A percentile compares a stretch with the other conserved stretches of the same genome.
These are phyloP conservation scores for Aspergillus ustus DNA, from an alignment of 2,329 filamentous ascomycete genomes.

Conservation along the genomic window DNA sequence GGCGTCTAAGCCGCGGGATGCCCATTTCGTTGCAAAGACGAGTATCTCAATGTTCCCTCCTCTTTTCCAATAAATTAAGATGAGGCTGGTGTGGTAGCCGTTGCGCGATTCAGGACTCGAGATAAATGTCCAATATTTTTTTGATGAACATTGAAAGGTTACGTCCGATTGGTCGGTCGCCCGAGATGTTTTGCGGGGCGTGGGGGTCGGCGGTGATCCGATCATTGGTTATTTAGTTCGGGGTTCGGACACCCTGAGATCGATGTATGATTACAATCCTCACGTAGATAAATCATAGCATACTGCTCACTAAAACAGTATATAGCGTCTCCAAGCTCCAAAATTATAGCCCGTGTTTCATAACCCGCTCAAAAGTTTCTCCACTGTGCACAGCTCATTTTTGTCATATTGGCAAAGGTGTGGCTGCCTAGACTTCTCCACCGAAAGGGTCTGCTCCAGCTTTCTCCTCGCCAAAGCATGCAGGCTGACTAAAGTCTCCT, in stretches of 20 bases:
- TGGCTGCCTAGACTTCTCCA: conserved; percentile 33
- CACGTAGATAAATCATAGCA: too few relatives aligned
- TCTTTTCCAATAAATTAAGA: background rate
- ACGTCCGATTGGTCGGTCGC: background rate
- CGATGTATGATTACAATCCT: too few relatives aligned
- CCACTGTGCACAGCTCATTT: conserved; percentile 47
- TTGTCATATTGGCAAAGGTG: conserved; percentile 38
- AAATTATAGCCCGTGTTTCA: background rate
- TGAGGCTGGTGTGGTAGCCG: background rate
- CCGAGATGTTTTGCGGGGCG: background rate
- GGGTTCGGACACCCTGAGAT: too few relatives aligned
- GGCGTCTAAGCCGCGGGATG: conserved; percentile 39
- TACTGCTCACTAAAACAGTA: too few relatives aligned
- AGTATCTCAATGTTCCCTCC: background rate
- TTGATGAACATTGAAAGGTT: background rate
- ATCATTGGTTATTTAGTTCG: background rate
- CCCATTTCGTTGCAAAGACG: conserved; percentile 31
- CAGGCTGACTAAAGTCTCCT: conserved; percentile 37
- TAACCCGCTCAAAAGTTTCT: conserved; percentile 43
- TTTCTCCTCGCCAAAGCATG: conserved; percentile 42
- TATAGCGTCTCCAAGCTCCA: too few relatives aligned
- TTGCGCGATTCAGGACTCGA: too few relatives aligned
- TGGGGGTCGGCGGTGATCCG: background rate
- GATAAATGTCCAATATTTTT: background rate
- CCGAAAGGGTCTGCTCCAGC: conserved; percentile 43